Percentiles rank a stretch among this genome's conserved stretches.
Evolutionary conservation across 2,329 filamentous ascomycete genomes (phyloP).

Genomic region (Beauveria brongniartii): DNA sequence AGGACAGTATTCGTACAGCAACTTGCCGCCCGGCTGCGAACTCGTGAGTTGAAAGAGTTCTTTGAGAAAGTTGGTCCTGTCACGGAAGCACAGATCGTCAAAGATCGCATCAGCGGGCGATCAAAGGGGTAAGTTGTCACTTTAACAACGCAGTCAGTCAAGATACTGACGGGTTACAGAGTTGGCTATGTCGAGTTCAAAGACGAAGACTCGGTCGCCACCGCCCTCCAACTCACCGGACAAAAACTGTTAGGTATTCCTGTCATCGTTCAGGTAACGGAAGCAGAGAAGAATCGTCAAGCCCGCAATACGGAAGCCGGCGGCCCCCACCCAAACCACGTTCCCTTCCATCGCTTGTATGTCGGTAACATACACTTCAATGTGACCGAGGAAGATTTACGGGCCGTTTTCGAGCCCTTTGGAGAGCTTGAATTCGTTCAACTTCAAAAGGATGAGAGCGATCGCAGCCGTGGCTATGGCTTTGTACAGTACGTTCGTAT

Average conservation of each 20-base stretch:
- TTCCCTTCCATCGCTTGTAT: slow-evolving; percentile 96
- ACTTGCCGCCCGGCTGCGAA: slow-evolving; percentile 85
- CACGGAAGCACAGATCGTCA: slow-evolving; percentile 96
- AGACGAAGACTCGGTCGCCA: slow-evolving; percentile 84
- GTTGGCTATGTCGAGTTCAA: slow-evolving; percentile 99
- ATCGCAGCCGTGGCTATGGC: slow-evolving; percentile 87
- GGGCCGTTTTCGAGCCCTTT: slow-evolving; percentile 95
- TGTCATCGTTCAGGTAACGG: slow-evolving; percentile 95
- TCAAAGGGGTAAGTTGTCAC: slow-evolving; percentile 78
- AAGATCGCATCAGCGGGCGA: slow-evolving; percentile 90
- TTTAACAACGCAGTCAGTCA: slow-evolving; percentile 2
- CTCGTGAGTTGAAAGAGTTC: slow-evolving; percentile 86
- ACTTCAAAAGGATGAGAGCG: slow-evolving; percentile 89
- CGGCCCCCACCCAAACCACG: slow-evolving; percentile 65
- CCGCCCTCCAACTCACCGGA: slow-evolving; percentile 95
- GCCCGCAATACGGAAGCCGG: slow-evolving; percentile 71
- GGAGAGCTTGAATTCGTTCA: slow-evolving; percentile 97
- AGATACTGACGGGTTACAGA: slow-evolving; percentile 44
- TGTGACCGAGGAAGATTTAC: slow-evolving; percentile 90
- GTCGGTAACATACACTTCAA: slow-evolving; percentile 99
- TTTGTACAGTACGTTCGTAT: slow-evolving; percentile 72
- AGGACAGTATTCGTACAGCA: slow-evolving; percentile 98
- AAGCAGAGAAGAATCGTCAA: slow-evolving; percentile 98
- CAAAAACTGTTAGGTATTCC: slow-evolving; percentile 98
- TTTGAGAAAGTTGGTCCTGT: slow-evolving; percentile 93